Evolutionary conservation across 345 rosid species (phyloP), one percentile per base, ranked within the genome.

Genomic region (Populus tremula): DNA sequence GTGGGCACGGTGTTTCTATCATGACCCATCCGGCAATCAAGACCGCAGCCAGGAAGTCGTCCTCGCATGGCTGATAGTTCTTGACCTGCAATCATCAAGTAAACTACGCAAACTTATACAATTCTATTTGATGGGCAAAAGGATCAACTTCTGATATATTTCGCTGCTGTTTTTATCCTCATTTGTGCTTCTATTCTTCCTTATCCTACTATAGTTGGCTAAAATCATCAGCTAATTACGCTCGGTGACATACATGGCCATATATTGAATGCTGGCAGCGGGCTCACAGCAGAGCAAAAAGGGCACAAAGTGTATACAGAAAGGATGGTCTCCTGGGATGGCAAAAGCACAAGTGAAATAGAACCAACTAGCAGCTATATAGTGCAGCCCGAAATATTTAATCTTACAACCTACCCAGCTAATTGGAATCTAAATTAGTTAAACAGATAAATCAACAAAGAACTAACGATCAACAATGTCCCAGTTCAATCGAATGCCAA

Each of bases 1-100:
- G 13, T 2, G 9, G 6, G 18, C 69, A 45, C 35, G 77, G 85
- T 75, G 35, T 21, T 75, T 74, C 49, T 72, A 41, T 11, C 14
- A 84, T 35, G 81, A 86, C 68, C 85, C 82, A 43, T 1, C 17
- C 2, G 81, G 84, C 8, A 23, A 33, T 35, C 29, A 38, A 21
- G 77, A 81, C 81, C n/a, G 21, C 47, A 63, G 27, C 47, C 21
- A 41, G n/a, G 3, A 77, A 59, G 83, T 81, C 27, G 8, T 71
- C 2, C 23, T 3, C 70, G 74, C 76, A 13, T 31, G 78, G 27
- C 4, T 73, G 31, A 12, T 69, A 0, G 53, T 53, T 43, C 69
- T 70, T 4, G 78, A 80, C 35, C 12, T 12, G 8, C 68, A 16
- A 77, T 50, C 18, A 4, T 21, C 13, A 35, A 66, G 18, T 8